A percentile compares a stretch with the other conserved stretches of the same genome.
phyloP scores from a whole-genome alignment of 1,284 basidiomycete genomes.

The Cutaneotrichosporon cutaneum region DNA sequence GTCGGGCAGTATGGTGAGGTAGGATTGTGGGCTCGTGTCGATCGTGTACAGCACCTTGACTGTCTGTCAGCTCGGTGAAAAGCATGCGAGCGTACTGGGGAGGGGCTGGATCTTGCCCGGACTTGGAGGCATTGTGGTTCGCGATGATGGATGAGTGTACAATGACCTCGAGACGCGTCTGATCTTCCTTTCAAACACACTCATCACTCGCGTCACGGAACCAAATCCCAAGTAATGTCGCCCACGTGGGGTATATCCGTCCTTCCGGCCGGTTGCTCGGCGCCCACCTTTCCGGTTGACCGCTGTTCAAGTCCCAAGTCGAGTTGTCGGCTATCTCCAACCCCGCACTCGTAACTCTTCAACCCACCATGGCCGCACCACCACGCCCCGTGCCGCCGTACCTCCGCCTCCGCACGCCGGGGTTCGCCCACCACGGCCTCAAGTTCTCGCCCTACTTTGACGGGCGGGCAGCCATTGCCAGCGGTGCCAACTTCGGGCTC shows the following conservation, averaged over 20 bases:
- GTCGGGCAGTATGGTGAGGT: constrained; percentile 40
- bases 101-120: constrained; percentile 46
- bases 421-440: constrained; percentile 82
- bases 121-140: constrained; percentile 42
- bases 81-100: constrained; percentile 30
- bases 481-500: constrained; percentile 89
- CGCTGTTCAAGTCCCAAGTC: neutral
- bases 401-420: constrained; percentile 59
- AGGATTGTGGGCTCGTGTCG: constrained; percentile 43
- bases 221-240: constrained; percentile 5
- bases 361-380: neutral
- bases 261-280: no score
- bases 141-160: neutral
- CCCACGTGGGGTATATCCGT: neutral
- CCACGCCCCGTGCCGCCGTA: constrained; percentile 15
- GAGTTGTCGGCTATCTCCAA: neutral
- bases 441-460: constrained; percentile 92
- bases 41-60: constrained; percentile 50
- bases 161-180: neutral
- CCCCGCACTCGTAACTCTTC: neutral
- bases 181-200: neutral
- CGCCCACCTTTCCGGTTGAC: no score
- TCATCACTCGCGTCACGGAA: constrained; percentile 5
- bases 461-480: constrained; percentile 76
- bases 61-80: constrained; percentile 18